Evolutionary conservation across 257 asterid genomes (phyloP), one percentile per base, ranked within the genome.

Genomic region (Vinca minor): DNA sequence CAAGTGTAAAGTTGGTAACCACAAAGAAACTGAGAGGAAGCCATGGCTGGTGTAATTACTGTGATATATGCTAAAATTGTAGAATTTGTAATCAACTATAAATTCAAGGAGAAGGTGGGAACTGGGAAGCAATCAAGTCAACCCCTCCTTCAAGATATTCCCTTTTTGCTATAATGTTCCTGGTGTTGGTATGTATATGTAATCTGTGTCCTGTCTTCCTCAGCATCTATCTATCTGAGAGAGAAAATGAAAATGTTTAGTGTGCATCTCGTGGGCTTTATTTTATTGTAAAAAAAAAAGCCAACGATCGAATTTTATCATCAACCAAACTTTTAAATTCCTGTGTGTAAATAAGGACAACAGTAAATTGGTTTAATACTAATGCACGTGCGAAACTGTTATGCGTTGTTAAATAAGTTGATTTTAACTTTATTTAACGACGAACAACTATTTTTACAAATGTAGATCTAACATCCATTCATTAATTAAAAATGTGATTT

Each of bases 21-120:
- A 74, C 85, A 77, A 41, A 88, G 80, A 67, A 75, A 79, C 73
- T 81, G 80, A 66, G 79, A 75, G 34, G 88, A 71, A 76, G 88
- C 81, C 96, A 88, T 86, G 10, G 82, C 47, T 45, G 59, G 13
- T n/a, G n/a, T n/a, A n/a, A 45, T 17, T 38, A 31, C 56, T 0
- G 0, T n/a, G 34, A n/a, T n/a, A n/a, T n/a, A n/a, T n/a, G n/a
- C n/a, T n/a, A n/a, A n/a, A n/a, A n/a, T n/a, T n/a, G n/a, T n/a
- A n/a, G n/a, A n/a, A n/a, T 21, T 39, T 59, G 11, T 49, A 13
- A 18, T 38, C 46, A 38, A 35, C 20, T 0, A 60, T n/a, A 38
- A 8, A 38, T 38, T 46, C 20, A 28, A 12, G 12, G 13, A 8
- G 44, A 38, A 38, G 44, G n/a, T 34, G 47, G 42, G 55, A 15